Evolutionary conservation across 345 rosid species (phyloP).

Genomic region (Eucalyptus pauciflora): DNA sequence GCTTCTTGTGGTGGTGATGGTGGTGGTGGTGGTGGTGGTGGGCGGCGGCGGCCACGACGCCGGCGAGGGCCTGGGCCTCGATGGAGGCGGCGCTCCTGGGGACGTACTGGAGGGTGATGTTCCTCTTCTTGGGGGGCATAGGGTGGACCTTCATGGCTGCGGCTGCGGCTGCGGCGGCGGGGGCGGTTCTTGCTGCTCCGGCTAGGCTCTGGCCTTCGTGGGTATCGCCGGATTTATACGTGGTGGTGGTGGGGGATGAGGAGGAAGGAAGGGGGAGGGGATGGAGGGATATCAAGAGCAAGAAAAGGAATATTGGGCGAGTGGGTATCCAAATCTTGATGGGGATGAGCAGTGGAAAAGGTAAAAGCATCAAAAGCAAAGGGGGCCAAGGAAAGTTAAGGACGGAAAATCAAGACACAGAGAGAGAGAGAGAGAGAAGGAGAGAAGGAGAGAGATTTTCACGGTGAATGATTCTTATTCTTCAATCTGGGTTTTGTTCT

Average conservation of each 20-base stretch:
- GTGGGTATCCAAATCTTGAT: slow-evolving; percentile 27
- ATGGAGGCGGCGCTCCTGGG: background rate
- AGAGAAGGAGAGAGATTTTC: background rate
- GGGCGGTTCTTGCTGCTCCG: background rate
- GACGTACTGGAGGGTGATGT: slow-evolving; percentile 44
- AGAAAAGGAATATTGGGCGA: slow-evolving; percentile 3
- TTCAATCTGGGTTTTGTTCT: background rate
- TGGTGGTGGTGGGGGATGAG: background rate
- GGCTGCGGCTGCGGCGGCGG: background rate
- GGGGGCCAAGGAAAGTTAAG: background rate
- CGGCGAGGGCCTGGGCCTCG: slow-evolving; percentile 4
- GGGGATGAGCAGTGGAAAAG: slow-evolving; percentile 4
- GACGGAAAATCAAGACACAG: background rate
- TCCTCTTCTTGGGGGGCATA: slow-evolving; percentile 42
- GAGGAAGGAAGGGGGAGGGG: background rate
- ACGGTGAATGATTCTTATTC: background rate
- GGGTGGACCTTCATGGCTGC: slow-evolving; percentile 83
- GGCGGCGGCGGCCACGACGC: background rate
- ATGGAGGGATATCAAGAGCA: slow-evolving; percentile 1
- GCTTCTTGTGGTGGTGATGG: slow-evolving; percentile 35
- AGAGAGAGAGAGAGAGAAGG: too few relatives aligned
- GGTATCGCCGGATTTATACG: background rate
- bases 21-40: background rate
- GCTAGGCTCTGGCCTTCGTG: background rate
- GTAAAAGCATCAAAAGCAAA: background rate